A percentile compares a stretch with the other conserved stretches of the same genome.
These are phyloP conservation scores for Cicer yamashitae DNA, from an alignment of 306 rosid genomes.

Conservation along the genomic window DNA sequence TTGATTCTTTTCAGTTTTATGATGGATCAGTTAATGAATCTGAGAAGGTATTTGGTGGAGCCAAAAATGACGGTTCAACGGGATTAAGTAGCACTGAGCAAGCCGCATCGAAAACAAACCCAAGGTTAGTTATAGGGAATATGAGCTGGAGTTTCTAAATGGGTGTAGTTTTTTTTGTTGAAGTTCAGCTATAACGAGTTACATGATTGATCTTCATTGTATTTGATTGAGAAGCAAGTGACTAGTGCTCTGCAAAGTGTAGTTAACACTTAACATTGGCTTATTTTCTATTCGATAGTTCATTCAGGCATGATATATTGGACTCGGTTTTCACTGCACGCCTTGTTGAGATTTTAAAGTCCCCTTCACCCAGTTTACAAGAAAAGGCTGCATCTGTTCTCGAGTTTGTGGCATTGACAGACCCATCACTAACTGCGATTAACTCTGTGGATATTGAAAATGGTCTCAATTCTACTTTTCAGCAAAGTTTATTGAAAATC, in stretches of 20 bases:
- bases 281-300: neutral
- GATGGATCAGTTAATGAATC: constrained; percentile 69
- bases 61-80: constrained; percentile 35
- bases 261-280: constrained; percentile 29
- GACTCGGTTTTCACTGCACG: constrained; percentile 56
- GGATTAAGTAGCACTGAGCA: constrained; percentile 43
- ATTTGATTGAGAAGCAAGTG: constrained; percentile 34
- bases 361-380: constrained; percentile 67
- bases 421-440: constrained; percentile 59
- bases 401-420: constrained; percentile 70
- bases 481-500: constrained; percentile 62
- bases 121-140: constrained; percentile 52
- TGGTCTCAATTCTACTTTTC: constrained; percentile 70
- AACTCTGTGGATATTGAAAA: constrained; percentile 63
- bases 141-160: constrained; percentile 21
- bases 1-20: constrained; percentile 74
- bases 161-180: constrained; percentile 15
- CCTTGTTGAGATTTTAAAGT: constrained; percentile 77
- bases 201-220: constrained; percentile 17
- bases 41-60: constrained; percentile 45
- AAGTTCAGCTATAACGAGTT: constrained; percentile 18
- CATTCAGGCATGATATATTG: constrained; percentile 67
- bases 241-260: neutral
- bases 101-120: constrained; percentile 42
- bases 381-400: constrained; percentile 79